A percentile compares a stretch with the other conserved stretches of the same genome.
These are phyloP conservation scores for Xylaria sp. DNA, from an alignment of 2,329 filamentous ascomycete genomes.

Conservation along the genomic window DNA sequence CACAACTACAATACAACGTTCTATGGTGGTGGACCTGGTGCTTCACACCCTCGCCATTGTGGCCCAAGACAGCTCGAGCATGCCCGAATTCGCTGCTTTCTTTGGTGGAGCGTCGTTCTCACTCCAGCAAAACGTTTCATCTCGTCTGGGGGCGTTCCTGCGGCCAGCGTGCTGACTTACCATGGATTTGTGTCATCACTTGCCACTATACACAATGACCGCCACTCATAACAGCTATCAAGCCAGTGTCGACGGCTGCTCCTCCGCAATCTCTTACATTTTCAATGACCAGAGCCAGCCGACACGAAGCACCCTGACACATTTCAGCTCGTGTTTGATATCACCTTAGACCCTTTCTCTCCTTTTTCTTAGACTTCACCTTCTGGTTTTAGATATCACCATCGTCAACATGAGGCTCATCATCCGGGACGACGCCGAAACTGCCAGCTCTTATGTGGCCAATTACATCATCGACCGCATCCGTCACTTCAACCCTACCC, in stretches of 20 bases:
- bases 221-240: constrained; percentile 37
- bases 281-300: constrained; percentile 1
- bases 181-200: constrained; percentile 26
- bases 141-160: constrained; percentile 30
- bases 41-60: constrained; percentile 32
- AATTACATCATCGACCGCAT: constrained; percentile 85
- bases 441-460: constrained; percentile 77
- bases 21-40: constrained; percentile 26
- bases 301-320: constrained; percentile 11
- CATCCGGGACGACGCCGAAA: constrained; percentile 73
- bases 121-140: constrained; percentile 43
- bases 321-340: constrained; percentile 21
- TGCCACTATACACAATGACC: constrained; percentile 28
- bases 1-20: constrained; percentile 38
- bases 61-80: constrained; percentile 5
- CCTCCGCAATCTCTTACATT: constrained; percentile 15
- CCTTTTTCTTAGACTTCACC: constrained; percentile 30
- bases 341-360: constrained; percentile 18
- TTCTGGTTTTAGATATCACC: constrained; percentile 31
- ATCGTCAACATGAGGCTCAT: constrained; percentile 74
- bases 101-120: constrained; percentile 23
- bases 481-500: constrained; percentile 74
- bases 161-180: constrained; percentile 26
- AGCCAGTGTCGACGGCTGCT: constrained; percentile 29
- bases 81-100: constrained; percentile 8